Base-by-base conservation (phyloP, 495 filamentous ascomycete genomes). In the Evernia prunastri region DNA sequence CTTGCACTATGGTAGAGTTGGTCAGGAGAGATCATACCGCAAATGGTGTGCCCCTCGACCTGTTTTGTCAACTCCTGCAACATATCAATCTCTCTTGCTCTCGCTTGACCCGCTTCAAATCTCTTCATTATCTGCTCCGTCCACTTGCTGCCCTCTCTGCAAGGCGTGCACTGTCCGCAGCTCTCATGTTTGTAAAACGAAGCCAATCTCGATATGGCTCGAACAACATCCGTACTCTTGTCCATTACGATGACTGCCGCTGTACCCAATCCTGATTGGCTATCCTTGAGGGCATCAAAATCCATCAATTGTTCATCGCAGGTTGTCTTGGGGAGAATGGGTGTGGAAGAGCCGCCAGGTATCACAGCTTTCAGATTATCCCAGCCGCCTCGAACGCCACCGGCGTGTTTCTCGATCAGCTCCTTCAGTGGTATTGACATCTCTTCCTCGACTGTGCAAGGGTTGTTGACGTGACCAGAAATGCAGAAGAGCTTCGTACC, bases 401-500 rank as follows among this genome's bases (percentile, higher is more conserved):
- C 94, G 75, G 92, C 96, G 82, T 98, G 94, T 77, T 88, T 92
- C 57, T 98, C 94, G 69, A 98, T 97, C 61, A 98, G 85, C 74
- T 98, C 94, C 40, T 88, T 85, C 58, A 98, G 82, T 12, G 94
- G 86, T 67, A 97, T 97, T 68, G 87, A 91, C 94, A 98, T 98
- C 78, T 97, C 93, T 77, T 98, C 94, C 75, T 98, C 94, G 54
- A 98, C 93, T 12, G 95, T 97, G 75, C 84, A 89, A 58, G 94
- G 94, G 81, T 97, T 95, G 84, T 97, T 97, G 80, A 98, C 94
- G 76, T 97, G 91, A 31, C 94, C 94, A 42, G 92, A 96, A 77
- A 98, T 97, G 79, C 92, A 96, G 85, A 89, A 98, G 42, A 98
- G 86, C 82, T 98, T 98, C 53, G 94, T 98, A 73, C 94, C 94